Evolutionary conservation across 345 rosid species (phyloP).

Genomic region (Citrus reticulata): DNA sequence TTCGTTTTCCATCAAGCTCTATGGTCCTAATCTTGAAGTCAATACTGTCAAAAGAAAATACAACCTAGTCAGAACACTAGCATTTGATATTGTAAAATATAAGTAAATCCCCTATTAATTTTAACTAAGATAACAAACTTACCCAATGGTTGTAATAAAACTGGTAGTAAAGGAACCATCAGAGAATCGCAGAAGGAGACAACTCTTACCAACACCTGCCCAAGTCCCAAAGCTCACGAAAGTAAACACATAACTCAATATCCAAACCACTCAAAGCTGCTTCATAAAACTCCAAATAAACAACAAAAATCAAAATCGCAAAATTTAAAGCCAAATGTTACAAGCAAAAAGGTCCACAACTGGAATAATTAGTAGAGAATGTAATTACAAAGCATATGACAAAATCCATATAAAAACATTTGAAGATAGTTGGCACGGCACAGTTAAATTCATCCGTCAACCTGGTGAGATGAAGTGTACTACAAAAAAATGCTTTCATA

Average conservation of each 20-base stretch:
- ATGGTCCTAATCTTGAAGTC: constrained; percentile 97
- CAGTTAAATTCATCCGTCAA: background rate
- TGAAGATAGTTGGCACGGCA: background rate
- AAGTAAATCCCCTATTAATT: background rate
- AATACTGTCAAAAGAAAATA: constrained; percentile 45
- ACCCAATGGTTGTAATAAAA: constrained; percentile 98
- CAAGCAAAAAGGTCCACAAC: background rate
- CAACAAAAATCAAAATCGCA: background rate
- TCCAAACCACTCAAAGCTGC: background rate
- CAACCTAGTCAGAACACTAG: constrained; percentile 6
- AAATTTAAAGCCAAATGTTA: no score
- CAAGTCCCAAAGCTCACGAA: background rate
- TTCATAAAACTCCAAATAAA: background rate
- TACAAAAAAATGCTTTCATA: background rate
- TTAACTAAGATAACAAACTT: constrained; percentile 2
- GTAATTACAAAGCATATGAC: background rate
- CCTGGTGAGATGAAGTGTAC: background rate
- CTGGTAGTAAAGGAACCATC: constrained; percentile 97
- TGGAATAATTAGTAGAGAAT: background rate
- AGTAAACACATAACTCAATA: background rate
- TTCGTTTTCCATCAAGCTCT: constrained; percentile 92
- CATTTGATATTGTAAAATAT: background rate
- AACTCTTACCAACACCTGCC: constrained; percentile 91
- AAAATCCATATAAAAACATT: background rate
- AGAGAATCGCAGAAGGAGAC: constrained; percentile 87